These are phyloP conservation scores for Sparassis latifolia DNA, from an alignment of 1,284 basidiomycete genomes.

Conservation along the genomic window DNA sequence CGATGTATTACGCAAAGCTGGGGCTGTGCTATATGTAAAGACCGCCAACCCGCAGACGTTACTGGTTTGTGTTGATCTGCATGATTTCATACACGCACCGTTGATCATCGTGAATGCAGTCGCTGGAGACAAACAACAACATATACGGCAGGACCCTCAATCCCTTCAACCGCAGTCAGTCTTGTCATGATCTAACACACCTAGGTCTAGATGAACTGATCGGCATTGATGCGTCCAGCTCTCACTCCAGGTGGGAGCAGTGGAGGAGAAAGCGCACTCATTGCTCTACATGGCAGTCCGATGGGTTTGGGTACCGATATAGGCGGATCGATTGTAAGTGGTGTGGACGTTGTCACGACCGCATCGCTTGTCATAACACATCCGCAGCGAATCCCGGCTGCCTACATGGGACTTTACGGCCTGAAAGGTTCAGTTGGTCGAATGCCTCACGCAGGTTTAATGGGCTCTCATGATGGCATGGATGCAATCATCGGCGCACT, in stretches of 20 bases:
- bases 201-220: too few relatives aligned
- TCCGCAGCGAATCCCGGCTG: conserved; percentile 36
- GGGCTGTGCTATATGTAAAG: conserved; percentile 53
- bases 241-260: conserved; percentile 54
- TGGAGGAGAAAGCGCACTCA: conserved; percentile 60
- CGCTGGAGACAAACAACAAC: conserved; percentile 44
- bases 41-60: conserved; percentile 52
- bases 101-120: conserved; percentile 22
- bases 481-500: conserved; percentile 46
- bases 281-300: conserved; percentile 50
- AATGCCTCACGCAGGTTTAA: conserved; percentile 43
- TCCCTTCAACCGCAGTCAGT: conserved; percentile 42
- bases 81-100: not conserved
- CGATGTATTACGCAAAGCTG: conserved; percentile 40
- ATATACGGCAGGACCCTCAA: conserved; percentile 48
- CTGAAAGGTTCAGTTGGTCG: conserved; percentile 46
- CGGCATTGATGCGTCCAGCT: conserved; percentile 9
- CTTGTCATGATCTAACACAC: too few relatives aligned
- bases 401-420: conserved; percentile 48
- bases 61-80: conserved; percentile 28
- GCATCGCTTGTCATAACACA: not conserved
- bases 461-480: conserved; percentile 49
- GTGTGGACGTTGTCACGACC: not conserved
- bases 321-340: conserved; percentile 39
- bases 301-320: conserved; percentile 59